Evolutionary conservation across 176 grass and related monocot genomes (phyloP), one percentile per base, ranked within the genome.

Genomic region (Alloteropsis semialata): DNA sequence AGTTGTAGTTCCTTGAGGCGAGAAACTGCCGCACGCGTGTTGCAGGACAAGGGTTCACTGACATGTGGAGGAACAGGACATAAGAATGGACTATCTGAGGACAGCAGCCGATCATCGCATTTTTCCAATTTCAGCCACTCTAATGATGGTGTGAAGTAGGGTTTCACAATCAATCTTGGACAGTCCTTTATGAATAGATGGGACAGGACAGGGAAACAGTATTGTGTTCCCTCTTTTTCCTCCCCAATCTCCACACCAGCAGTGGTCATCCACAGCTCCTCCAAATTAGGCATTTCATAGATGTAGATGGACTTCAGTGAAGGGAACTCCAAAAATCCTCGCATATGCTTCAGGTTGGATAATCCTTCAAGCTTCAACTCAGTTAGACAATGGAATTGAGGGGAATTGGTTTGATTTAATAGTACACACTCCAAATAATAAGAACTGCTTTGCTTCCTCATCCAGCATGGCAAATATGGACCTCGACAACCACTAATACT

Each of bases 291-390:
- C 75, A 77, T 61, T 19, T 5, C 1, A 0, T 0, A 1, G 3
- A 77, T 14, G 3, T 10, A 0, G 4, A 77, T 3, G 36, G 1
- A 19, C 36, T 77, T 77, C 13, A 77, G 24, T 0, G 9, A 43
- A 29, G 55, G 75, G 0, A 77, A 21, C 24, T 12, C 5, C 3
- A 1, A 0, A 13, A 77, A 6, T 29, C 16, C 55, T 1, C 8
- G 3, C 4, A 77, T 19, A 41, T 62, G n/a, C 37, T 61, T 44
- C 55, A 62, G 0, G 54, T 77, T 77, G 3, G 36, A 24, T 0
- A 42, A 29, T 0, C 17, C 2, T 13, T 2, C 0, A 0, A 77
- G 0, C 1, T 0, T 19, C 7, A 77, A 1, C 1, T 3, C 0
- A 13, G 1, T 77, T 2, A 76, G 51, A 57, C 8, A 34, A 5